Base-by-base conservation (phyloP, 192 early-diverging fungal species). In the Coemansia sp. region DNA sequence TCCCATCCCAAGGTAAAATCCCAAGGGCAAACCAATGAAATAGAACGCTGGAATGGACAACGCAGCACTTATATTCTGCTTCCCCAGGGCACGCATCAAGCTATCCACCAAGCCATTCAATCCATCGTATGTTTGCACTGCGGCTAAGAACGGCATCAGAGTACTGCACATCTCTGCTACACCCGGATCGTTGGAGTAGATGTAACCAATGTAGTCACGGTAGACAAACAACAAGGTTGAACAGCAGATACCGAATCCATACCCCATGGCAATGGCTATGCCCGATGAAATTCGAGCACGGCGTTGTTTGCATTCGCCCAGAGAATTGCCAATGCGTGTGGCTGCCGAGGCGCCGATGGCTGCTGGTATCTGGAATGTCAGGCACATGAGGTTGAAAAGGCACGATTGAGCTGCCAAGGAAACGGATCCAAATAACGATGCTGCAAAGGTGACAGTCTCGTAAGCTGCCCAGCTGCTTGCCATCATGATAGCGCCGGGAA, bases 401-500 rank as follows among this genome's bases (percentile, higher is more conserved):
- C 87, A 71, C 18, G 84, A 82, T 53, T 98, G 95, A 14, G 91
- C 88, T 10, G 94, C 92, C 26, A 98, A 56, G 6, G 77, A 55
- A 10, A 69, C 50, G 1, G 82, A 81, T 5, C 94, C 93, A n/a
- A 98, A 71, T 32, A 86, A 72, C 20, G 90, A 91, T 3, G 92
- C 82, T 3, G 78, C 80, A 55, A 92, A 58, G 2, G 88, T 81
- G 14, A 87, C 76, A 4, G 85, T 47, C 57, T 92, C 89, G 70
- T 86, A 92, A 11, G 86, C 84, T 57, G 82, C 86, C 90, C 92
- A 94, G 58, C 90, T 89, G 18, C 81, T 78, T 28, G 85, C 85
- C 25, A 88, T 74, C 92, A 95, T 97, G 28, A 87, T 54, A 5
- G 90, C 82, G 7, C 89, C 87, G 0, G 94, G 91, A 6, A 91